phyloP scores from a whole-genome alignment of 768 basidiomycete species.

The Pleurotus sapidus region DNA sequence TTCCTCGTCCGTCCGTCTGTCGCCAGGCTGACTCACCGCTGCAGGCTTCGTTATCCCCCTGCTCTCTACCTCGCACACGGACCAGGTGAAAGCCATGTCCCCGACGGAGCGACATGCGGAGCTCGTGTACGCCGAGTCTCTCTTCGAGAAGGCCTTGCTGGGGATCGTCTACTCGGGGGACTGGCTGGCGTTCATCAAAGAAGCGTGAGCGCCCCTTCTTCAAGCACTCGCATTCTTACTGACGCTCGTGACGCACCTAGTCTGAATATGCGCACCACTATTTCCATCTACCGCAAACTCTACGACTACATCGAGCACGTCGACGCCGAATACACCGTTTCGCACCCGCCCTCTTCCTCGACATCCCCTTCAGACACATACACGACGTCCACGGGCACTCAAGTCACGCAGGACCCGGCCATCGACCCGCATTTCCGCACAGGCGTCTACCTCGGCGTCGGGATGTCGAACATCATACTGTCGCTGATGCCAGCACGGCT shows the following conservation, averaged over 20 bases:
- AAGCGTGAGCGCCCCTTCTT: constrained; percentile 59
- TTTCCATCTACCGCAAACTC: constrained; percentile 79
- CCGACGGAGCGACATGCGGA: constrained; percentile 85
- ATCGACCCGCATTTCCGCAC: constrained; percentile 89
- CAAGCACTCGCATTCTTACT: neutral
- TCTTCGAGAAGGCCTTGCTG: constrained; percentile 70
- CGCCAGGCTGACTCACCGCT: neutral
- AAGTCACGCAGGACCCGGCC: constrained; percentile 48
- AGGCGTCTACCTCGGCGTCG: constrained; percentile 88
- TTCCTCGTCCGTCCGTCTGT: constrained; percentile 10
- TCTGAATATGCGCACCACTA: constrained; percentile 86
- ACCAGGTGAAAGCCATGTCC: constrained; percentile 66
- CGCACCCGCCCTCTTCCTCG: constrained; percentile 8
- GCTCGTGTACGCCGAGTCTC: constrained; percentile 84
- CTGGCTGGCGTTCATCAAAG: constrained; percentile 91
- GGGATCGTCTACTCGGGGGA: constrained; percentile 91
- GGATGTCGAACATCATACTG: constrained; percentile 81
- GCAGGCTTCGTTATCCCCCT: constrained; percentile 54
- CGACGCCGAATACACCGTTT: constrained; percentile 53
- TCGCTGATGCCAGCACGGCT: constrained; percentile 82
- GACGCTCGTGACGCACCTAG: constrained; percentile 32
- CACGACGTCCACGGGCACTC: constrained; percentile 1
- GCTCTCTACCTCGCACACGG: constrained; percentile 37
- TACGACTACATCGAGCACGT: constrained; percentile 70
- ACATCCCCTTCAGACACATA: constrained; percentile 4